A percentile compares a stretch with the other conserved stretches of the same genome.
Conservation (phyloP, 108 stramenopile genomes). For the Bacterosira constricta region DNA sequence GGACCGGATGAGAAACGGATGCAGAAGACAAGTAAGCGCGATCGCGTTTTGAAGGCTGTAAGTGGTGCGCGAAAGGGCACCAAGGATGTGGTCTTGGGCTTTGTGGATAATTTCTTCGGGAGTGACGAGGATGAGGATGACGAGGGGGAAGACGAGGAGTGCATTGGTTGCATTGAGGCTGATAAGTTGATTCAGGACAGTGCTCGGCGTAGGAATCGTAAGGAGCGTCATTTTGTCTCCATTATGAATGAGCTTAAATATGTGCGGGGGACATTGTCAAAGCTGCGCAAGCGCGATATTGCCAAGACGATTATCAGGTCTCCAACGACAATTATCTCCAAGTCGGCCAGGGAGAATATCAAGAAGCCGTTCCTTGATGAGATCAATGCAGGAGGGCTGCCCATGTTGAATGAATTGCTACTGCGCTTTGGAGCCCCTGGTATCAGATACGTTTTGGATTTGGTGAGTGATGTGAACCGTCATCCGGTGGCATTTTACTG, state of each 20-base stretch:
- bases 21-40: conserved; percentile 52
- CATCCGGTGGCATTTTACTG: conserved; percentile 93
- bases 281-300: conserved; percentile 83
- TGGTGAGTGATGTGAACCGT: conserved; percentile 70
- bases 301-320: conserved; percentile 67
- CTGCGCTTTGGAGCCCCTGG: conserved; percentile 83
- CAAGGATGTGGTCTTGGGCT: conserved; percentile 43
- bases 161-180: conserved; percentile 57
- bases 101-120: conserved; percentile 49
- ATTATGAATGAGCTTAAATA: conserved; percentile 94
- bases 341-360: conserved; percentile 73
- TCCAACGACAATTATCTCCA: conserved; percentile 74
- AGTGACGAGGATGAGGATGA: conserved; percentile 32
- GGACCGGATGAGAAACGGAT: conserved; percentile 59
- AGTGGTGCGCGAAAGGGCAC: conserved; percentile 34
- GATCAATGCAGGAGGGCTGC: conserved; percentile 92
- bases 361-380: conserved; percentile 85
- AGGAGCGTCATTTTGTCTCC: conserved; percentile 91
- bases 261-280: conserved; percentile 80
- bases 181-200: conserved; percentile 32
- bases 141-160: conserved; percentile 56
- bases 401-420: conserved; percentile 88
- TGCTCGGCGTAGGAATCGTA: conserved; percentile 50
- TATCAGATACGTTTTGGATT: conserved; percentile 83
- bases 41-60: conserved; percentile 25